phyloP scores from a whole-genome alignment of 1,284 basidiomycete species.

The Puccinia novopanici region DNA sequence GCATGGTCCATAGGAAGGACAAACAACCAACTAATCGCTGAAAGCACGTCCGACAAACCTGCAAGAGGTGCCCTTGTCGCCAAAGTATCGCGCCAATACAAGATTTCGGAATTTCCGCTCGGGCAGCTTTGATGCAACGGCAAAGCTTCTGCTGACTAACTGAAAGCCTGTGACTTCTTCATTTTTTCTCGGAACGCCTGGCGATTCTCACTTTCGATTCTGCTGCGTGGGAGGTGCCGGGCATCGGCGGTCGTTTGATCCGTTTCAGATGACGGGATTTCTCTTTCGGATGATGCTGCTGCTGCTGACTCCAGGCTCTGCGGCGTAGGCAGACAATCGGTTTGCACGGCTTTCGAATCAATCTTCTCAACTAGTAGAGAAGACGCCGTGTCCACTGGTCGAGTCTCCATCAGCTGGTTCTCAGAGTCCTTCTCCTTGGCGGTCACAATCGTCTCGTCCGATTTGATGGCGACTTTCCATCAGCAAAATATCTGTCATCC shows the following conservation, averaged over 20 bases:
- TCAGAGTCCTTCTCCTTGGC: neutral
- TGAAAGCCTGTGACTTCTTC: no score
- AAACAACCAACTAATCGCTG: neutral
- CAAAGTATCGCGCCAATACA: no score
- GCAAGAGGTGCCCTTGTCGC: no score
- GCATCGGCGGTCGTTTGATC: neutral
- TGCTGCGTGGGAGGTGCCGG: neutral
- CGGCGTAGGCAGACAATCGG: neutral
- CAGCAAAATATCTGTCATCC: neutral
- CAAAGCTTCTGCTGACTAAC: no score
- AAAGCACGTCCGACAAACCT: no score
- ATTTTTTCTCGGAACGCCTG: no score
- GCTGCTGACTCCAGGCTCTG: neutral
- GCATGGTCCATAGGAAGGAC: neutral
- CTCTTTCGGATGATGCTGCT: neutral
- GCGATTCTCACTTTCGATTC: no score
- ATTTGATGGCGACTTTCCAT: conserved; percentile 8
- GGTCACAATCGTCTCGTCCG: conserved; percentile 22
- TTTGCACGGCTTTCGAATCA: neutral
- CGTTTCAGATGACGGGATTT: no score
- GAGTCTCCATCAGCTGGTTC: neutral
- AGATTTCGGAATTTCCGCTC: no score
- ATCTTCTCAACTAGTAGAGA: neutral
- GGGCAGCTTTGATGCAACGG: no score
- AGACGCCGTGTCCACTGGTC: conserved; percentile 15